Conservation (phyloP, 768 basidiomycete species). For the Gloeopeniophorella convolvens region DNA sequence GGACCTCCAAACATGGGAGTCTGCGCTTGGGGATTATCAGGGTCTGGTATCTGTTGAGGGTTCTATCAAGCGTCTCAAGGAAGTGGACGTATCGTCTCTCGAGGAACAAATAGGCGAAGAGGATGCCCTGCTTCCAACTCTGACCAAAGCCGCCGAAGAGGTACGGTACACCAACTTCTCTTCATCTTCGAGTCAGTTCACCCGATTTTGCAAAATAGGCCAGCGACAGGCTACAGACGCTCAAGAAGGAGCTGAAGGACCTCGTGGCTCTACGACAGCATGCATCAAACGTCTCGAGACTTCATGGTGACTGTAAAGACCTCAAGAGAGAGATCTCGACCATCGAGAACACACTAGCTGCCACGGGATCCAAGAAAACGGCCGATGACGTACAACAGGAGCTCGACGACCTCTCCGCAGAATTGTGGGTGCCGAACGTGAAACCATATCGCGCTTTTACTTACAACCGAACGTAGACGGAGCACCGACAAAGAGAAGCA, state of each 20-base stretch:
- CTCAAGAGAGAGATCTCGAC: conserved; percentile 54
- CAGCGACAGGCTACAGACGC: conserved; percentile 40
- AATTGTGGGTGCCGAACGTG: conserved; percentile 49
- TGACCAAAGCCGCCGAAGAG: conserved; percentile 52
- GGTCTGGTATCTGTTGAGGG: conserved; percentile 51
- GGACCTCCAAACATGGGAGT: conserved; percentile 56
- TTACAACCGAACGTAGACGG: conserved; percentile 39
- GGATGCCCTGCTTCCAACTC: conserved; percentile 47
- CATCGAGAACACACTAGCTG: conserved; percentile 62
- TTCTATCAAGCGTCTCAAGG: conserved; percentile 46
- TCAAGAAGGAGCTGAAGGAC: conserved; percentile 58
- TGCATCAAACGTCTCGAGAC: conserved; percentile 48
- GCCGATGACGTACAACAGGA: conserved; percentile 81
- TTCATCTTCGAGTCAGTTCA: not conserved
- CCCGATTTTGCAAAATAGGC: conserved; percentile 34
- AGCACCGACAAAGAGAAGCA: conserved; percentile 58
- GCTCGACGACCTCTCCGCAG: conserved; percentile 51
- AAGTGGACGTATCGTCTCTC: conserved; percentile 58
- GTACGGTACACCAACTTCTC: conserved; percentile 33
- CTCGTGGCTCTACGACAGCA: conserved; percentile 54
- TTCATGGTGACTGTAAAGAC: conserved; percentile 51
- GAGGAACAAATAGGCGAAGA: conserved; percentile 54
- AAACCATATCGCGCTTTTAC: not conserved
- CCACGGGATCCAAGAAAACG: conserved; percentile 74
- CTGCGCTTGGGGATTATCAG: conserved; percentile 50